A percentile compares a stretch with the other conserved stretches of the same genome.
These are phyloP conservation scores for Blastobotrys chiropterorum DNA, from an alignment of 805 yeast species.

Conservation along the genomic window DNA sequence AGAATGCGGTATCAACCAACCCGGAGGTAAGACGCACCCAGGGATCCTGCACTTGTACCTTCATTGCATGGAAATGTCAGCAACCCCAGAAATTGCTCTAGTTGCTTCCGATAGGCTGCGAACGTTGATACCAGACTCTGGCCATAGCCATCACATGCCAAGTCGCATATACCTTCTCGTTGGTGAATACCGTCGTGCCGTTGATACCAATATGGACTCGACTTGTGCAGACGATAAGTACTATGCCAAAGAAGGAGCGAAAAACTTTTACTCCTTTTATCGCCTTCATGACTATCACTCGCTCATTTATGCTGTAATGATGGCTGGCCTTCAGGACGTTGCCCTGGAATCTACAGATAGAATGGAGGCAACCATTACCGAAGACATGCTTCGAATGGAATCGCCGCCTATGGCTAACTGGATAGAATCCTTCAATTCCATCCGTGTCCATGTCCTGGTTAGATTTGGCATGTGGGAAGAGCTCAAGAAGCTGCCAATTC, in stretches of 20 bases:
- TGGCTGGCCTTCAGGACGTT: not conserved
- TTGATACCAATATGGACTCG: not conserved
- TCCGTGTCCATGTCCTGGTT: constrained; percentile 29
- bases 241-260: not conserved
- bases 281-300: not conserved
- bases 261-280: not conserved
- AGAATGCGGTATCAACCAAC: not conserved
- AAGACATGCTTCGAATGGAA: not conserved
- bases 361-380: constrained; percentile 1
- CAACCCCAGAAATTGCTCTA: not conserved
- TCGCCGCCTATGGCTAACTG: constrained; percentile 2
- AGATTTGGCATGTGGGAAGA: constrained; percentile 5
- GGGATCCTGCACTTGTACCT: not conserved
- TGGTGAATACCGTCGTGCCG: constrained; percentile 1
- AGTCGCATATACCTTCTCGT: not conserved
- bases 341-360: not conserved
- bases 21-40: not conserved
- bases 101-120: not conserved
- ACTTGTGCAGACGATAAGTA: not conserved
- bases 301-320: not conserved
- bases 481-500: not conserved
- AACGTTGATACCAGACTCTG: not conserved
- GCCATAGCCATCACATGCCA: not conserved
- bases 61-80: not conserved
- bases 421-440: not conserved